These are phyloP conservation scores for Sarocladium brachiariae DNA, from an alignment of 2,329 filamentous ascomycete species.

Conservation along the genomic window DNA sequence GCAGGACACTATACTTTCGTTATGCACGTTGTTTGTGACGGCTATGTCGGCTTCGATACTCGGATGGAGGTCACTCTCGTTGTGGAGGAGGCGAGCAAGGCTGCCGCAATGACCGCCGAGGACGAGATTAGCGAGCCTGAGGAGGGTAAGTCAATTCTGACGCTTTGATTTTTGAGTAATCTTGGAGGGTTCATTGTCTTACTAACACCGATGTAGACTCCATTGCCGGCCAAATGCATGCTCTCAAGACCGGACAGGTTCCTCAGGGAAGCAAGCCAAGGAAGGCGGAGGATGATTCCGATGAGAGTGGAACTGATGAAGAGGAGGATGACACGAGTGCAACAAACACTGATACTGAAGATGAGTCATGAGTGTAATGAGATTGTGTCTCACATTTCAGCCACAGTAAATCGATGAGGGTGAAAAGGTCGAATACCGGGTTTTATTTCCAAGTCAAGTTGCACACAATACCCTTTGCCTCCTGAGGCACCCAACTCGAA, in stretches of 20 bases:
- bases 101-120: slow-evolving; percentile 70
- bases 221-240: slow-evolving; percentile 83
- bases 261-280: neutral
- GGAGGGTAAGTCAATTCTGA: slow-evolving; percentile 62
- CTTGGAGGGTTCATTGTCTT: too few relatives aligned
- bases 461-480: neutral
- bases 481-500: neutral
- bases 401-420: too few relatives aligned
- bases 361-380: slow-evolving; percentile 38
- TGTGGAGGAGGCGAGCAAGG: slow-evolving; percentile 85
- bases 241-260: slow-evolving; percentile 26
- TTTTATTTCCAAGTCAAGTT: slow-evolving; percentile 2
- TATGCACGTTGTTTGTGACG: slow-evolving; percentile 89
- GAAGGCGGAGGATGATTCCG: slow-evolving; percentile 45
- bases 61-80: slow-evolving; percentile 85
- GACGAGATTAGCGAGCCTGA: slow-evolving; percentile 98
- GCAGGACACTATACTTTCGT: slow-evolving; percentile 90
- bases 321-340: slow-evolving; percentile 60
- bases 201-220: slow-evolving; percentile 55
- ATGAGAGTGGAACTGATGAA: slow-evolving; percentile 72
- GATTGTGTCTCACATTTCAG: neutral
- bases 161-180: neutral
- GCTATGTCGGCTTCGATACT: slow-evolving; percentile 88
- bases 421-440: neutral
- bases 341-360: slow-evolving; percentile 63